phyloP scores from a whole-genome alignment of 805 yeast species.

The Nakazawaea ambrosiae region DNA sequence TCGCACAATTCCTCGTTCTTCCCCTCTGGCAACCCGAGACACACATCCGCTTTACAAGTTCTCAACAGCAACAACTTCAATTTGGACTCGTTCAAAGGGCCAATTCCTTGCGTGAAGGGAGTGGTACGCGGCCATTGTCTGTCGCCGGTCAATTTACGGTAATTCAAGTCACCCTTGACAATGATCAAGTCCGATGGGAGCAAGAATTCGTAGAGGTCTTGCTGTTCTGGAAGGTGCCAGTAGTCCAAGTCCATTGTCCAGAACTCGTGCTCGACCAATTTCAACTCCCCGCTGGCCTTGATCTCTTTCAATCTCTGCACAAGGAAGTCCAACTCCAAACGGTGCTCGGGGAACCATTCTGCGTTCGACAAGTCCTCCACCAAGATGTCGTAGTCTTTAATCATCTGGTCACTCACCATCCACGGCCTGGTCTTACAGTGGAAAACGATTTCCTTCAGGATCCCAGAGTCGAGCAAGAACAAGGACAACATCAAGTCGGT shows the following conservation, averaged over 20 bases:
- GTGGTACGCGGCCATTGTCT: constrained; percentile 82
- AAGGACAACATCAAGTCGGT: constrained; percentile 69
- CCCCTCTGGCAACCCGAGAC: constrained; percentile 76
- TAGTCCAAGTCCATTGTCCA: constrained; percentile 83
- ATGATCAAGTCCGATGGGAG: constrained; percentile 62
- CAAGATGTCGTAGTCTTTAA: constrained; percentile 63
- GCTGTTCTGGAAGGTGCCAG: constrained; percentile 53
- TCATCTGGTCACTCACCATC: constrained; percentile 96
- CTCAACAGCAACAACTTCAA: constrained; percentile 70
- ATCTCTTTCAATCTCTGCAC: constrained; percentile 38
- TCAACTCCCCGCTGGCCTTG: constrained; percentile 38
- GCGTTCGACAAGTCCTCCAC: constrained; percentile 48
- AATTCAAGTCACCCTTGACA: constrained; percentile 94
- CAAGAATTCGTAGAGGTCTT: constrained; percentile 54
- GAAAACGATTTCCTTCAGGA: constrained; percentile 57
- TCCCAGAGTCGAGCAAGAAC: constrained; percentile 63
- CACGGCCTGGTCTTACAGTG: constrained; percentile 93
- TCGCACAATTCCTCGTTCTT: constrained; percentile 59
- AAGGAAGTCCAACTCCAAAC: constrained; percentile 40
- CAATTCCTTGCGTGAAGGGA: constrained; percentile 64
- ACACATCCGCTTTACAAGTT: constrained; percentile 95
- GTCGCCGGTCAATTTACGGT: constrained; percentile 90
- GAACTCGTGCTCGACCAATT: constrained; percentile 56
- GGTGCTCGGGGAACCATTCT: constrained; percentile 42
- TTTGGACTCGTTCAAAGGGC: constrained; percentile 54